Evolutionary conservation across 169 alveolate species (phyloP).

Genomic region (Plasmodium ovale): DNA sequence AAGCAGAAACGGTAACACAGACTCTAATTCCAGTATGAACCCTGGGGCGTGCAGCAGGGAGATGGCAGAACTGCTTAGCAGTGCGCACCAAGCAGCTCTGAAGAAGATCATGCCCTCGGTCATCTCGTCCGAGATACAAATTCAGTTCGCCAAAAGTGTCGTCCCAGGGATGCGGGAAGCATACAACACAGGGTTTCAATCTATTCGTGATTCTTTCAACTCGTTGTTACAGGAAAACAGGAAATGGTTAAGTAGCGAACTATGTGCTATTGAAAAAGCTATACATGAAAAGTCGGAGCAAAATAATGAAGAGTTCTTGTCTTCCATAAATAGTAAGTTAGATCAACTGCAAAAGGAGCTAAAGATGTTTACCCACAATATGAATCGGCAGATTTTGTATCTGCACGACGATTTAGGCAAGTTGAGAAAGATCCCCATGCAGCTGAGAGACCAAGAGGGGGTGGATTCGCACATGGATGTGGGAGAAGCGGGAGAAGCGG

Average conservation of each 20-base stretch:
- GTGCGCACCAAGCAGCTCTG: slow-evolving; percentile 38
- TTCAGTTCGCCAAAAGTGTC: slow-evolving; percentile 58
- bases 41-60: slow-evolving; percentile 1
- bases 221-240: slow-evolving; percentile 26
- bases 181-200: slow-evolving; percentile 60
- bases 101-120: slow-evolving; percentile 63
- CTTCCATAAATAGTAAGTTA: slow-evolving; percentile 12
- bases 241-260: slow-evolving; percentile 22
- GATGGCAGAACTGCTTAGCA: slow-evolving; percentile 16
- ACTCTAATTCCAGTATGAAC: background rate
- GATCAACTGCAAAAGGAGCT: slow-evolving; percentile 39
- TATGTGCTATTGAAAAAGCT: slow-evolving; percentile 37
- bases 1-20: background rate
- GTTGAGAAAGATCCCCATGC: background rate
- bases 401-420: slow-evolving; percentile 26
- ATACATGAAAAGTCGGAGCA: slow-evolving; percentile 22
- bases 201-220: slow-evolving; percentile 34
- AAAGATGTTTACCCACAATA: slow-evolving; percentile 17
- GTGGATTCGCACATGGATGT: background rate
- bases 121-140: slow-evolving; percentile 56
- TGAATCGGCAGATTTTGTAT: slow-evolving; percentile 16
- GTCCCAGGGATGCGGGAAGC: slow-evolving; percentile 71
- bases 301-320: slow-evolving; percentile 23
- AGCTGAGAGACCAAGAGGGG: background rate
- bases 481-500: background rate